Evolutionary conservation across 2,329 filamentous ascomycete genomes (phyloP).

Genomic region (Neofusicoccum cordaticola): DNA sequence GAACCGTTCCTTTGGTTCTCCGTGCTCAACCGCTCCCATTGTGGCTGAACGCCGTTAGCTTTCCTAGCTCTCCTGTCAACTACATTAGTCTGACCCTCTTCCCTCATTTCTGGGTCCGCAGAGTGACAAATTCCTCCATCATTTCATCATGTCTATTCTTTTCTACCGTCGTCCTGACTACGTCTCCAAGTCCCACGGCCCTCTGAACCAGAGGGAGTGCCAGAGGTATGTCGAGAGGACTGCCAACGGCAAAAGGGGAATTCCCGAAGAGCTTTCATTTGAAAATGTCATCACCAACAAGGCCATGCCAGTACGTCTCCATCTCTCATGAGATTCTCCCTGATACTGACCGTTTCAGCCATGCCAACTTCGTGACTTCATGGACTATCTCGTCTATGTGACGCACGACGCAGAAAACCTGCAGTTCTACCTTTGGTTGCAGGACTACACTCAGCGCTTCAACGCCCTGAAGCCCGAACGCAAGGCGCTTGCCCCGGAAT

Average conservation of each 20-base stretch:
- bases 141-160: slow-evolving; percentile 20
- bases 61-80: background rate
- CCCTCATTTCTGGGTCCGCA: background rate
- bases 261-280: slow-evolving; percentile 71
- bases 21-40: background rate
- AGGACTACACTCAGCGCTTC: slow-evolving; percentile 59
- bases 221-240: slow-evolving; percentile 19
- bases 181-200: slow-evolving; percentile 14
- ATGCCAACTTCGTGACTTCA: slow-evolving; percentile 75
- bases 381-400: slow-evolving; percentile 80
- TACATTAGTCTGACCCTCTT: background rate
- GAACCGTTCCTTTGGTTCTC: background rate
- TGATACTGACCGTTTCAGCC: slow-evolving; percentile 52
- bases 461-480: slow-evolving; percentile 53
- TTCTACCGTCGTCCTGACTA: slow-evolving; percentile 21
- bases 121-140: background rate
- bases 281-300: slow-evolving; percentile 72
- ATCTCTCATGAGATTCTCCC: too few species aligned
- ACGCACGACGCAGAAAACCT: slow-evolving; percentile 78
- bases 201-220: slow-evolving; percentile 18
- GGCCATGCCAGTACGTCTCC: slow-evolving; percentile 67
- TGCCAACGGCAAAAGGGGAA: slow-evolving; percentile 42
- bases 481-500: slow-evolving; percentile 63
- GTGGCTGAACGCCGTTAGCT: background rate
- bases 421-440: slow-evolving; percentile 61